Conservation (phyloP, 352 stramenopile species). For the Pythium chondricola region DNA sequence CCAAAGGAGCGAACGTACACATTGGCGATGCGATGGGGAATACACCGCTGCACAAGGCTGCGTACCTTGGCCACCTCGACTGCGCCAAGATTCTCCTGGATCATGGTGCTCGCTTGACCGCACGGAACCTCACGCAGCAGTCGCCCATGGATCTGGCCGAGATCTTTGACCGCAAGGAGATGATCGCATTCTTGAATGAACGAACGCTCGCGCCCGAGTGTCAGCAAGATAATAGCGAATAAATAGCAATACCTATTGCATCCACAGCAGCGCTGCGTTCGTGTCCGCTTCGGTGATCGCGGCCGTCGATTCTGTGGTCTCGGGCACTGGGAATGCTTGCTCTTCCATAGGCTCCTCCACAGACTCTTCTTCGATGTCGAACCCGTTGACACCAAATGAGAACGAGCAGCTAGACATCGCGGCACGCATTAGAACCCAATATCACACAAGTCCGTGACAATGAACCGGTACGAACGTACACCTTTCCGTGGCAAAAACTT, state of each 20-base stretch:
- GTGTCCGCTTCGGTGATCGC: constrained; percentile 6
- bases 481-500: constrained; percentile 37
- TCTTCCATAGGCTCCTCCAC: too few species aligned
- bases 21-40: constrained; percentile 29
- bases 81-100: constrained; percentile 24
- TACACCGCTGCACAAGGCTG: constrained; percentile 39
- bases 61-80: constrained; percentile 32
- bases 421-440: too few species aligned
- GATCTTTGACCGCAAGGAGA: constrained; percentile 35
- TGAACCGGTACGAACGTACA: constrained; percentile 14
- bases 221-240: constrained; percentile 3
- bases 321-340: too few species aligned
- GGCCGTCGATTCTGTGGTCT: too few species aligned
- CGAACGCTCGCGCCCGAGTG: too few species aligned
- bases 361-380: too few species aligned
- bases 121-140: constrained; percentile 27
- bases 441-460: too few species aligned
- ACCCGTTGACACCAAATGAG: too few species aligned
- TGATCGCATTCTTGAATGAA: constrained; percentile 6
- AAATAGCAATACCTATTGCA: constrained; percentile 14
- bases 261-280: constrained; percentile 18
- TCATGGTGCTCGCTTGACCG: constrained; percentile 19
- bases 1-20: constrained; percentile 28
- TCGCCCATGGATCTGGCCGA: constrained; percentile 30
- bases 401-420: too few species aligned